A percentile compares a stretch with the other conserved stretches of the same genome.
Evolutionary conservation across 2,329 filamentous ascomycete genomes (phyloP).

Genomic region (Aspergillus novoparasiticus): DNA sequence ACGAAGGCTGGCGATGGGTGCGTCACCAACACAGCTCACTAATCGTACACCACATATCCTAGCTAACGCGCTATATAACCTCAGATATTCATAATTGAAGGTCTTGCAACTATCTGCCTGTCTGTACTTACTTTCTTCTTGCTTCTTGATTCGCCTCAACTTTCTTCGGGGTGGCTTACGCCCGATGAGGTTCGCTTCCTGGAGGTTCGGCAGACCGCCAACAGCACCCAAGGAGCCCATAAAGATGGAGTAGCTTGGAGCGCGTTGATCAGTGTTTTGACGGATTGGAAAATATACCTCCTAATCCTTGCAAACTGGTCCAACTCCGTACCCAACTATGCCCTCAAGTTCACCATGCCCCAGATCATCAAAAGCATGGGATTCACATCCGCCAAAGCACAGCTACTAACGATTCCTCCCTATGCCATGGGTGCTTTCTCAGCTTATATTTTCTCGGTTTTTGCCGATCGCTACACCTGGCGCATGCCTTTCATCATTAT

Average conservation of each 20-base stretch:
- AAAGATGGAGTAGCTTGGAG: slow-evolving; percentile 36
- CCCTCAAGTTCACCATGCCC: slow-evolving; percentile 39
- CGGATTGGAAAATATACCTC: slow-evolving; percentile 53
- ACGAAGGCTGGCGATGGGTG: slow-evolving; percentile 25
- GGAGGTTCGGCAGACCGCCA: slow-evolving; percentile 41
- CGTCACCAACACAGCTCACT: neutral
- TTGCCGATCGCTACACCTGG: slow-evolving; percentile 43
- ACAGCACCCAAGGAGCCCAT: slow-evolving; percentile 19
- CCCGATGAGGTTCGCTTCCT: slow-evolving; percentile 46
- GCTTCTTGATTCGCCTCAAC: slow-evolving; percentile 42
- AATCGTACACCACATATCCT: neutral
- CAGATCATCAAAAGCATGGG: slow-evolving; percentile 48
- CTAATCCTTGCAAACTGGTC: slow-evolving; percentile 48
- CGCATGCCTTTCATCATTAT: slow-evolving; percentile 44
- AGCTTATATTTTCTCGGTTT: slow-evolving; percentile 34
- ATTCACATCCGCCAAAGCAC: slow-evolving; percentile 38
- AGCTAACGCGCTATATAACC: slow-evolving; percentile 24
- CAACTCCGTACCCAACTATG: slow-evolving; percentile 44
- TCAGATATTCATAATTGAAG: slow-evolving; percentile 58
- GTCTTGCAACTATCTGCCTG: slow-evolving; percentile 66
- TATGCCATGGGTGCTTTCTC: slow-evolving; percentile 37
- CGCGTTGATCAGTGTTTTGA: slow-evolving; percentile 44
- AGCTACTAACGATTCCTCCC: slow-evolving; percentile 31
- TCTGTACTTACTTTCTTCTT: slow-evolving; percentile 45
- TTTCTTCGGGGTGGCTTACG: slow-evolving; percentile 40